Conservation (phyloP, 345 rosid species). For the Citrus inodora region DNA sequence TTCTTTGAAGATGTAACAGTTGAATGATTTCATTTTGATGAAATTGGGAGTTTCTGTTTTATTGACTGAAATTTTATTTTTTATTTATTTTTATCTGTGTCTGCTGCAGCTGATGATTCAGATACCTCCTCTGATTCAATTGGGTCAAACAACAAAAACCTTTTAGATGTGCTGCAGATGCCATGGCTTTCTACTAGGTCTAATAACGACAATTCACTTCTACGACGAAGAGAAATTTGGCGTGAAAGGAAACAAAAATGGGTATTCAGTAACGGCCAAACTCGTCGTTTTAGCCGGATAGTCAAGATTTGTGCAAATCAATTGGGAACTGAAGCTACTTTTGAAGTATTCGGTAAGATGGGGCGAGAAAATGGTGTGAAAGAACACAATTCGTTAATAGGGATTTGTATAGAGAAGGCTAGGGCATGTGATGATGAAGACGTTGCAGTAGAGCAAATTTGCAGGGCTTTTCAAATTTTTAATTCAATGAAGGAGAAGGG, state of each 20-base stretch:
- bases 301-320: constrained; percentile 35
- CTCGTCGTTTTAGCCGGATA: constrained; percentile 31
- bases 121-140: constrained; percentile 1
- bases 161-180: constrained; percentile 22
- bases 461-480: constrained; percentile 39
- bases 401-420: constrained; percentile 49
- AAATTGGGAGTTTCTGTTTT: background rate
- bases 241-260: constrained; percentile 62
- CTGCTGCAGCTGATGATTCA: constrained; percentile 16
- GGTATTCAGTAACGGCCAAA: constrained; percentile 34
- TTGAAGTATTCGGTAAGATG: constrained; percentile 45
- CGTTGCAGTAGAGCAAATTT: constrained; percentile 39
- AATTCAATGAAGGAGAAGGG: constrained; percentile 68
- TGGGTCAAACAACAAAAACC: background rate
- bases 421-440: constrained; percentile 39
- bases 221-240: constrained; percentile 39
- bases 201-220: constrained; percentile 6
- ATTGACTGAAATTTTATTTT: background rate
- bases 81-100: background rate
- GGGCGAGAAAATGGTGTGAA: constrained; percentile 61
- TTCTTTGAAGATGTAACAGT: background rate
- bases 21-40: background rate
- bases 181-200: constrained; percentile 37
- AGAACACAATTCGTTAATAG: constrained; percentile 60
- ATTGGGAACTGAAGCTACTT: constrained; percentile 48